Conservation (phyloP, 2,329 filamentous ascomycete species). For the Alternaria postmessia region DNA sequence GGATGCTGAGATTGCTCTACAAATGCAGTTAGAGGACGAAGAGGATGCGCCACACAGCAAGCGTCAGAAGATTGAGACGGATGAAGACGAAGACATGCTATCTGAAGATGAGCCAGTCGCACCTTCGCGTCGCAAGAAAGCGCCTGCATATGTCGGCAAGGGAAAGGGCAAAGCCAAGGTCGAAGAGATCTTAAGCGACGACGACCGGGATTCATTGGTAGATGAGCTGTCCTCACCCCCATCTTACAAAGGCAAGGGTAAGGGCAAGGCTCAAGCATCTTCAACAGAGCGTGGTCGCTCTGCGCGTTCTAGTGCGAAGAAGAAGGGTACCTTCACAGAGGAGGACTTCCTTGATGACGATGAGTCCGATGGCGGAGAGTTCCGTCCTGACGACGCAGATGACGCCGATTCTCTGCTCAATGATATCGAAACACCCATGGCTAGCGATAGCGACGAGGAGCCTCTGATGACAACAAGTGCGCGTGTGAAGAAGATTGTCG, state of each 20-base stretch:
- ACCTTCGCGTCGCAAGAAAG: constrained; percentile 14
- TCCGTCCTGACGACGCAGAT: constrained; percentile 35
- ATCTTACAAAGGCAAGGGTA: constrained; percentile 34
- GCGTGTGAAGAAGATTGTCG: constrained; percentile 23
- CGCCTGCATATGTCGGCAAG: constrained; percentile 25
- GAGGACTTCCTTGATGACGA: constrained; percentile 32
- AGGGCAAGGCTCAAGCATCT: constrained; percentile 31
- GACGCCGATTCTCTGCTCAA: constrained; percentile 33
- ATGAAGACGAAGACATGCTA: constrained; percentile 46
- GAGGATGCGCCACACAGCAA: constrained; percentile 52
- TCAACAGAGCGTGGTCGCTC: constrained; percentile 26
- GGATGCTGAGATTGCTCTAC: constrained; percentile 64
- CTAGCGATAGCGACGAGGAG: constrained; percentile 40
- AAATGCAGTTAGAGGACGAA: constrained; percentile 65
- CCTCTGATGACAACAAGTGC: constrained; percentile 33
- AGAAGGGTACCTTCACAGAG: constrained; percentile 19
- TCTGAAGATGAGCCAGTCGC: constrained; percentile 18
- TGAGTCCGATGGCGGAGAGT: constrained; percentile 40
- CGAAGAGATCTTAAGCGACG: constrained; percentile 16
- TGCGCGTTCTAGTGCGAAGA: constrained; percentile 31
- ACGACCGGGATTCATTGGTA: constrained; percentile 15
- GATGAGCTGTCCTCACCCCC: constrained; percentile 14
- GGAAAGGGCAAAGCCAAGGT: constrained; percentile 25
- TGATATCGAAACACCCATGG: constrained; percentile 25
- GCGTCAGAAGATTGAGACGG: constrained; percentile 43